Base-by-base conservation (phyloP, 345 rosid genomes). In the Cardamine chenopodiifolia region DNA sequence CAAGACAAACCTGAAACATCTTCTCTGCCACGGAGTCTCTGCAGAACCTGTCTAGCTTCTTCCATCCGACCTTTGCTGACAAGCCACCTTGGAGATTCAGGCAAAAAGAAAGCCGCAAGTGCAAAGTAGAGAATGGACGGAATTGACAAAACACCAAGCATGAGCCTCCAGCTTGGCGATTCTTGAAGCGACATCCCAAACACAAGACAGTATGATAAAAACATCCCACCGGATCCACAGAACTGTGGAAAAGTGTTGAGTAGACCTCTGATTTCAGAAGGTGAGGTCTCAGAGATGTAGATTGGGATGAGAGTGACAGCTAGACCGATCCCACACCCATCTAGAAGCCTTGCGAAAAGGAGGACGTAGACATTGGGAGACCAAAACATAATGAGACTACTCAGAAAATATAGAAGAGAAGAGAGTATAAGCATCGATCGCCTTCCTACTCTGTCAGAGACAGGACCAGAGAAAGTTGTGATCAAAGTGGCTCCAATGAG, bases 31-130 rank as follows among this genome's bases (percentile, higher is more conserved):
- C 98, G 92, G 52, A 92, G 81, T 63, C 78, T 83, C 82, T 92
- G 94, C 34, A 92, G 82, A 75, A 87, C 94, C 62, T 37, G 74
- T 66, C 81, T 88, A 18, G 98, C 98, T 85, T 92, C 89, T 10
- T 62, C 48, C 92, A 92, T 92, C 70, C 68, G 84, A 10, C 98
- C 94, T 80, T 90, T 92, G 50, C 96, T 90, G 39, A 88, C 96
- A 68, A 92, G 94, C 96, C 98, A 92, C 82, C 98, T 82, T 44
- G 98, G 98, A 23, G 98, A 90, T 78, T 92, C 98, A 9, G 96
- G 98, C 86, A 92, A 81, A 86, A 79, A 92, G 80, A 92, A 84
- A 34, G 87, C 79, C 0, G 89, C 76, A 44, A 90, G 76, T 28
- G 50, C 82, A 67, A 88, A 80, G 64, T 85, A 90, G 17, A 82